Base-by-base conservation (phyloP, 1,284 basidiomycete genomes). In the Cutaneotrichosporon dermatis region DNA sequence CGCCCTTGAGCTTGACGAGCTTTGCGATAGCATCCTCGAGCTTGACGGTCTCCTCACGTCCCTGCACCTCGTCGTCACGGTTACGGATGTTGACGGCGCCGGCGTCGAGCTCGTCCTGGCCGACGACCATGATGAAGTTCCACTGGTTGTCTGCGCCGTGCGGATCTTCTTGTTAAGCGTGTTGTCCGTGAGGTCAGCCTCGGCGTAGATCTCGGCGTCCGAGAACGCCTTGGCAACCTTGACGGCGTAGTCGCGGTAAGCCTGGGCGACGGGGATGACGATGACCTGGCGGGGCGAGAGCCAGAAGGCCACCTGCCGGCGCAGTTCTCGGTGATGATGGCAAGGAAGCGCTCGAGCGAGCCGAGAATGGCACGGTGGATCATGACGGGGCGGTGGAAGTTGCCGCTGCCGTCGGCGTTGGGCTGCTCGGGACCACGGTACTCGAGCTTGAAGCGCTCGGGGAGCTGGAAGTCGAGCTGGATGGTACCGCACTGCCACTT, bases 241-340 rank as follows among this genome's bases (percentile, higher is more conserved):
- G 51, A 86, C 80, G 2, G 95, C 95, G 73, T 99, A 99, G 36
- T 89, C 90, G 81, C 88, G 89, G 89, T 92, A 80, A 70, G 71
- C 61, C 55, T 83, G 85, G 13, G 94, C 92, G 40, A 99, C 92
- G 3, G 96, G 96, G 52, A 99, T 89, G 58, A 99, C 89, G 35
- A 96, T 80, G 34, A 97, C 87, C 79, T 99, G 96, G 50, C 96
- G 85, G 11, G 96, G 96, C 0, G 89, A 93, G 52, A 99, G 75
- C 96, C 96, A 99, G 84, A 99, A 97, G 96, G 96, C 94, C 95
- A 99, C 81, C 97, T 97, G 39, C 96, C 96, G 48, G 86, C 94
- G 74, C 93, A 95, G 76, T 97, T 93, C 78, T 99, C 96, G 4
- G 92, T 98, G 65, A 95, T 87, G 72, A 99, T 98, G 44, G 92